Percentiles rank a stretch among this genome's conserved stretches.
These are phyloP conservation scores for Alloascoidea africana DNA, from an alignment of 805 yeast species.

Conservation along the genomic window DNA sequence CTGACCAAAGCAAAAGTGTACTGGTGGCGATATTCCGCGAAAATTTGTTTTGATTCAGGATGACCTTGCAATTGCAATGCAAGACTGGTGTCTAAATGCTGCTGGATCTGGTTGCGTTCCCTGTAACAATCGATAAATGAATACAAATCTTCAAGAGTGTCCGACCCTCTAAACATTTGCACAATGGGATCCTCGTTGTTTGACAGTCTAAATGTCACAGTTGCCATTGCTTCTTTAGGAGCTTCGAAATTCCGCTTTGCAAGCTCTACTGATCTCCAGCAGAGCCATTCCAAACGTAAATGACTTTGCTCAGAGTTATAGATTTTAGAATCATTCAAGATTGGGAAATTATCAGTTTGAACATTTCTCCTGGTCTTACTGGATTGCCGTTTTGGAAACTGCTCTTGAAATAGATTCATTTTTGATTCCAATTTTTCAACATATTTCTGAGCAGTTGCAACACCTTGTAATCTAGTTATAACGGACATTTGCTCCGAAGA, in stretches of 20 bases:
- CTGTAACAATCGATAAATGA: constrained; percentile 48
- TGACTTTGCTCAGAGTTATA: constrained; percentile 48
- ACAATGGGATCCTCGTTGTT: constrained; percentile 45
- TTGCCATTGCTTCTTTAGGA: constrained; percentile 12
- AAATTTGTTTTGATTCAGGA: constrained; percentile 3
- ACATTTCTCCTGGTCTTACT: constrained; percentile 40
- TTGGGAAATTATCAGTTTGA: constrained; percentile 45
- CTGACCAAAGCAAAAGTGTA: constrained; percentile 36
- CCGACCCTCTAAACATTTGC: constrained; percentile 28
- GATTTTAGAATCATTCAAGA: constrained; percentile 68
- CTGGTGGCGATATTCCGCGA: constrained; percentile 22
- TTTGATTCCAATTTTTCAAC: constrained; percentile 29
- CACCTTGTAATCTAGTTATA: constrained; percentile 50
- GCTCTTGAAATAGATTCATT: constrained; percentile 43
- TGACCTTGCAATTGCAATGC: too few relatives aligned
- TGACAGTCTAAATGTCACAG: constrained; percentile 59
- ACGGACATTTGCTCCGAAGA: constrained; percentile 44
- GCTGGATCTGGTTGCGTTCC: too few relatives aligned
- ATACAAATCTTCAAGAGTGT: constrained; percentile 46
- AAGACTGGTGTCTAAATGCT: too few relatives aligned
- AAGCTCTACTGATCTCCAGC: constrained; percentile 27
- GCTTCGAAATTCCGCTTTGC: constrained; percentile 9
- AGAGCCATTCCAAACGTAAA: constrained; percentile 25
- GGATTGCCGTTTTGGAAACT: constrained; percentile 44
- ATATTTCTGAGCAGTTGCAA: constrained; percentile 23